Evolutionary conservation across 2,329 filamentous ascomycete genomes (phyloP), one percentile per base, ranked within the genome.

Genomic region (Chrysoporthe deuterocubensis): DNA sequence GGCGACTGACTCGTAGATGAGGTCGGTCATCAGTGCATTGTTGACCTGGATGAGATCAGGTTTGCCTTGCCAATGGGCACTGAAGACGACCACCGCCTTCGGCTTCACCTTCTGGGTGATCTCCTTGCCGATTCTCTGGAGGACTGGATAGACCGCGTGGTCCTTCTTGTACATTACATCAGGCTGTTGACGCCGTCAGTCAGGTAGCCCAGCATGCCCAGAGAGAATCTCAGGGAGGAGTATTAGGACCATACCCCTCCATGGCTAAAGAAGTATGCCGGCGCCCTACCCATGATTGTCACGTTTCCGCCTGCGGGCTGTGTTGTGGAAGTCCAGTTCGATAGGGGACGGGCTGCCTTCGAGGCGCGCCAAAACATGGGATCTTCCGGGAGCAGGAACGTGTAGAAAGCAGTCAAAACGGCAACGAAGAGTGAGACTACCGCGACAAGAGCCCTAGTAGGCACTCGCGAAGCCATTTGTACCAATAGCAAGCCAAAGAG

Each of bases 51-150:
- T 85, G 3, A 80, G 82, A 72, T 84, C 80, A 50, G 78, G 78
- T 65, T 75, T 79, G 58, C 84, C 88, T 78, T 92, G 89, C 91
- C 92, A 94, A 77, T 94, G 91, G 0, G 90, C 92, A 0, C 91
- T 93, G 75, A 94, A 90, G 37, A 93, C 89, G 0, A 94, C 87
- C 18, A 94, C 84, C 1, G 90, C 92, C 70, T 87, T 89, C 1
- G 91, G 91, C 73, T 89, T 90, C 56, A 93, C 87, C 70, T 87
- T 86, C 40, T 85, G 81, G 0, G 90, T 92, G 75, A 94, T 92
- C 73, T 93, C 90, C 8, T 77, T 82, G 54, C 91, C 91, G 64
- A 93, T 89, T 34, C 82, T 76, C 72, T 89, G 85, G 4, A 94
- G 85, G 65, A 90, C 81, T 4, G 81, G 75, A 73, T 90, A 92